Base-by-base conservation (phyloP, 1,139 yeast genomes). In the Insectozyma bohioensis region DNA sequence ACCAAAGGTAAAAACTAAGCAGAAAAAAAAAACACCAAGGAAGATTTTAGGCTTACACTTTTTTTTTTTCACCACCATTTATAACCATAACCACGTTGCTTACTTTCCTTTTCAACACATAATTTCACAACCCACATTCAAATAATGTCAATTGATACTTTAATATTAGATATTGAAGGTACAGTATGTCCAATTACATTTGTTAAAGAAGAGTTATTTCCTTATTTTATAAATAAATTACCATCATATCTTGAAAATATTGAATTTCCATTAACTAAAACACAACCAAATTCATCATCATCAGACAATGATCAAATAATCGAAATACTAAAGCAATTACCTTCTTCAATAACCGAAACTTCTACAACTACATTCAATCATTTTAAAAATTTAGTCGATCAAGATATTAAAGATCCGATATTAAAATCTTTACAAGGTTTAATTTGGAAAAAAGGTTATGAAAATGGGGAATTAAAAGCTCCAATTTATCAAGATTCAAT, bases 101-200 rank as follows among this genome's bases (percentile, higher is more conserved):
- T n/a, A n/a, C n/a, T n/a, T n/a, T 12, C n/a, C 4, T 12, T 16
- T 25, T 20, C 12, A 3, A 17, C 6, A 10, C n/a, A 4, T 20
- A 10, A 20, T n/a, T n/a, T n/a, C n/a, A n/a, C n/a, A n/a, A n/a
- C n/a, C n/a, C n/a, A n/a, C n/a, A n/a, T n/a, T n/a, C n/a, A n/a
- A n/a, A n/a, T n/a, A 13, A 41, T 38, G 41, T 15, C 39, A 12
- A 34, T 45, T 14, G 39, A 34, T 14, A 44, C 49, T 6, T 44
- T 77, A 8, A 57, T 81, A 3, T 63, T 86, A 8, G 97, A 87
- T 47, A 86, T 87, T 17, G 97, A 90, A 53, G 97, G 97, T 12
- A 88, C 97, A 0, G 78, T 90, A 14, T 88, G 97, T 52, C 90
- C 96, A 3, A 87, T 88, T 20, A 72, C 88, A 1, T 88, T 87